These are phyloP conservation scores for Candida suzukii DNA, from an alignment of 805 yeast genomes.

Conservation along the genomic window DNA sequence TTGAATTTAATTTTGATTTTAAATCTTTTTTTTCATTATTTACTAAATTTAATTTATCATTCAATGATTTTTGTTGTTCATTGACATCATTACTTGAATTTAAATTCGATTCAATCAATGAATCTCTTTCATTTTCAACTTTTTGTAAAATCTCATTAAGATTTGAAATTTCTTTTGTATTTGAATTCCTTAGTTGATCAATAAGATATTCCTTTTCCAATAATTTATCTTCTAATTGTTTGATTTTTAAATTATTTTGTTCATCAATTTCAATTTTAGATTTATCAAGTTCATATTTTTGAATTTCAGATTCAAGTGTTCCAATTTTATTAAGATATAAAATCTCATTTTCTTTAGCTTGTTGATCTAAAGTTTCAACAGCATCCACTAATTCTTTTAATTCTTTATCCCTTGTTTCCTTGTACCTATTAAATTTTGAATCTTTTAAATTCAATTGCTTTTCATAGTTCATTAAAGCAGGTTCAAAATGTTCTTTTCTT, in stretches of 20 bases:
- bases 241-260: background rate
- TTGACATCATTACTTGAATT: slow-evolving; percentile 4
- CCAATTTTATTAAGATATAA: slow-evolving; percentile 40
- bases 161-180: background rate
- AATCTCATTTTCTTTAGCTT: slow-evolving; percentile 48
- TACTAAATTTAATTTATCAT: no score
- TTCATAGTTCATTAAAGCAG: slow-evolving; percentile 40
- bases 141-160: slow-evolving; percentile 2
- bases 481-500: slow-evolving; percentile 38
- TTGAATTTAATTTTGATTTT: background rate
- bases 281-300: background rate
- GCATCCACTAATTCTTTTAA: slow-evolving; percentile 54
- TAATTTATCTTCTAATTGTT: background rate
- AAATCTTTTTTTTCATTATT: background rate
- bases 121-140: slow-evolving; percentile 8
- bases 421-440: slow-evolving; percentile 37
- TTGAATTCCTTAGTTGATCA: background rate
- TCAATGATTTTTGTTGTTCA: no score
- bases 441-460: slow-evolving; percentile 37
- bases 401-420: slow-evolving; percentile 42
- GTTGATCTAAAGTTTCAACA: slow-evolving; percentile 45
- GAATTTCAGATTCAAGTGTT: slow-evolving; percentile 18
- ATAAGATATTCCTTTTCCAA: background rate
- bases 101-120: slow-evolving; percentile 9
- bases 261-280: background rate